These are phyloP conservation scores for Citeromyces hawaiiensis DNA, from an alignment of 1,139 yeast species.

Conservation along the genomic window DNA sequence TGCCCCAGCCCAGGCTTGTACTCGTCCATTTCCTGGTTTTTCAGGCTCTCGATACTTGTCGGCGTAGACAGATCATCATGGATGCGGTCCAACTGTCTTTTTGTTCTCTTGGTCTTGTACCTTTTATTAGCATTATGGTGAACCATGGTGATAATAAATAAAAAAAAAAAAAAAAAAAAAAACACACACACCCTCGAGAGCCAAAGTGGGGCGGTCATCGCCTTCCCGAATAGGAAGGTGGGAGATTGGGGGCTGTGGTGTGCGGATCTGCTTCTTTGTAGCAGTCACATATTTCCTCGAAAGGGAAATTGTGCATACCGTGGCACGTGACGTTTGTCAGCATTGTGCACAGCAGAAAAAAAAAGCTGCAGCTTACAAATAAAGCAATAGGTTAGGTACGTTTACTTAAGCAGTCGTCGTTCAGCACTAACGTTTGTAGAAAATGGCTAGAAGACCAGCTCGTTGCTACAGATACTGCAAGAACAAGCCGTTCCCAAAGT, in stretches of 20 bases:
- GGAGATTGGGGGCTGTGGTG: neutral
- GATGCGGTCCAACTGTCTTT: constrained; percentile 76
- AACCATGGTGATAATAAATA: constrained; percentile 41
- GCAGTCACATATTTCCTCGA: neutral
- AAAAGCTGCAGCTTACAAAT: neutral
- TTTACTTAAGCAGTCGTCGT: constrained; percentile 1
- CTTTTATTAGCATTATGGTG: constrained; percentile 58
- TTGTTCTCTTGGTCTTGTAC: constrained; percentile 74
- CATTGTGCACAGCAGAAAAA: neutral
- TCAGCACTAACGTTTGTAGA: constrained; percentile 20
- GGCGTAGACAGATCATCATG: constrained; percentile 58
- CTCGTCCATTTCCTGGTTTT: constrained; percentile 82
- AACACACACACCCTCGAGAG: too few species aligned
- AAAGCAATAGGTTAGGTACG: neutral
- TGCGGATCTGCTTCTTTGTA: neutral
- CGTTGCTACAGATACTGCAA: constrained; percentile 99
- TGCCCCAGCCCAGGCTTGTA: constrained; percentile 90
- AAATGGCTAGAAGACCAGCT: constrained; percentile 99
- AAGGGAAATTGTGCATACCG: neutral
- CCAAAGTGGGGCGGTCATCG: neutral
- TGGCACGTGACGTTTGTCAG: neutral
- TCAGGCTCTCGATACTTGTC: constrained; percentile 46
- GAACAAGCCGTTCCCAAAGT: constrained; percentile 99
- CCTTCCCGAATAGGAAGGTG: neutral
- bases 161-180: constrained; percentile 1